Percentiles rank a stretch among this genome's conserved stretches.
Conservation (phyloP, 495 filamentous ascomycete genomes). For the Staphylotrichum tortipilum region DNA sequence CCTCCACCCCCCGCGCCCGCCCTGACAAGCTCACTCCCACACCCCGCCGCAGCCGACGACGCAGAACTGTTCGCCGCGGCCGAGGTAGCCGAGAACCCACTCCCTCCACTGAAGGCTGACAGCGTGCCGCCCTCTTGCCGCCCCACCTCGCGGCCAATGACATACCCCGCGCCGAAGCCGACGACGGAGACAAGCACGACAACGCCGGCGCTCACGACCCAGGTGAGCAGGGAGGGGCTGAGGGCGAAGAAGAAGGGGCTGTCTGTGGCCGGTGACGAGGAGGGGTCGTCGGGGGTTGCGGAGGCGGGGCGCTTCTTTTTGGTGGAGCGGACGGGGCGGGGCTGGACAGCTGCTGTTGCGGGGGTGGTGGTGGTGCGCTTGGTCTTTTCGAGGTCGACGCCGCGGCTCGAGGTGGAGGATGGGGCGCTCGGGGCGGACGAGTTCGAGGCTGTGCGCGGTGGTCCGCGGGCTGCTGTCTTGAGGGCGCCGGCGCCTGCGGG, state of each 20-base stretch:
- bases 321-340: conserved; percentile 30
- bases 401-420: conserved; percentile 23
- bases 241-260: conserved; percentile 24
- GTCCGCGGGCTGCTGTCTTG: background rate
- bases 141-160: conserved; percentile 75
- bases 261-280: background rate
- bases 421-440: conserved; percentile 26
- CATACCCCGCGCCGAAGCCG: conserved; percentile 89
- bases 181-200: conserved; percentile 86
- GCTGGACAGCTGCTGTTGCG: conserved; percentile 31
- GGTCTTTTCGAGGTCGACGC: conserved; percentile 27
- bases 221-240: conserved; percentile 74
- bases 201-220: conserved; percentile 86
- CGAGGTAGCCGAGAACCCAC: no score
- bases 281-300: conserved; percentile 1
- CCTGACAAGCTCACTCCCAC: conserved; percentile 36
- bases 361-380: conserved; percentile 44
- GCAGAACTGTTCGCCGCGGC: background rate
- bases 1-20: conserved; percentile 20
- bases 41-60: conserved; percentile 33
- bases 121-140: conserved; percentile 47
- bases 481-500: conserved; percentile 15
- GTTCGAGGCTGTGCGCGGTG: conserved; percentile 23
- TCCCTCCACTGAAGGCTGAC: no score
- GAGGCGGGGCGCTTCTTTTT: conserved; percentile 47